A percentile compares a stretch with the other conserved stretches of the same genome.
phyloP scores from a whole-genome alignment of 1,139 yeast species.

The Spencermartinsiella ligniputridi region DNA sequence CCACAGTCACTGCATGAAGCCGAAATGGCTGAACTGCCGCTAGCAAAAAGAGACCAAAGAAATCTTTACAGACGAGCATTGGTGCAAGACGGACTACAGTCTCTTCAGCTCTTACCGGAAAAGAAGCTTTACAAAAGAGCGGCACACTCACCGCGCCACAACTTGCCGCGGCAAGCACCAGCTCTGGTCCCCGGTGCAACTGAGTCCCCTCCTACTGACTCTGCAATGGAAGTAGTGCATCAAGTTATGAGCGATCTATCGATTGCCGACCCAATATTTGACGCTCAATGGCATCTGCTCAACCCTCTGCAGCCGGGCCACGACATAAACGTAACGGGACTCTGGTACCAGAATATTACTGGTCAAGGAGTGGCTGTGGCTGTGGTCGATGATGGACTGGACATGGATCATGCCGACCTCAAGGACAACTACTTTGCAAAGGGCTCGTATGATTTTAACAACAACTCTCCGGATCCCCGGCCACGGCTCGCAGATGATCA shows the following conservation, averaged over 20 bases:
- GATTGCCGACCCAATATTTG: slow-evolving; percentile 77
- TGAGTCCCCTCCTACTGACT: slow-evolving; percentile 19
- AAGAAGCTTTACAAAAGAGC: slow-evolving; percentile 21
- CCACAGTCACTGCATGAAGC: slow-evolving; percentile 6
- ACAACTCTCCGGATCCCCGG: slow-evolving; percentile 65
- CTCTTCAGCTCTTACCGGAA: slow-evolving; percentile 21
- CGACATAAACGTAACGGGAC: slow-evolving; percentile 81
- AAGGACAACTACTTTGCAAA: slow-evolving; percentile 59
- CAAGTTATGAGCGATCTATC: slow-evolving; percentile 44
- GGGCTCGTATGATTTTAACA: slow-evolving; percentile 92
- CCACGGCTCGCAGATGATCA: slow-evolving; percentile 81
- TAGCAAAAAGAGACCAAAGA: slow-evolving; percentile 8
- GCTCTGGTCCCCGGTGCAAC: slow-evolving; percentile 4
- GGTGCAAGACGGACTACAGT: slow-evolving; percentile 16
- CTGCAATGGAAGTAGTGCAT: slow-evolving; percentile 19
- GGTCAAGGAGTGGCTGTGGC: slow-evolving; percentile 81
- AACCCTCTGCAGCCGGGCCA: slow-evolving; percentile 70
- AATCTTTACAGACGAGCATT: slow-evolving; percentile 13
- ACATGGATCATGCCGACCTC: slow-evolving; percentile 70
- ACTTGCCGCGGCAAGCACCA: no score
- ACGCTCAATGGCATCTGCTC: slow-evolving; percentile 84
- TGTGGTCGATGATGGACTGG: slow-evolving; percentile 92
- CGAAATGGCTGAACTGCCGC: slow-evolving; percentile 4
- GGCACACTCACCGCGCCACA: slow-evolving; percentile 16
- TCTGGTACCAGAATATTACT: slow-evolving; percentile 78